Percentiles rank a stretch among this genome's conserved stretches.
These are phyloP conservation scores for Salinomyces thailandicus DNA, from an alignment of 2,329 filamentous ascomycete species.

Conservation along the genomic window DNA sequence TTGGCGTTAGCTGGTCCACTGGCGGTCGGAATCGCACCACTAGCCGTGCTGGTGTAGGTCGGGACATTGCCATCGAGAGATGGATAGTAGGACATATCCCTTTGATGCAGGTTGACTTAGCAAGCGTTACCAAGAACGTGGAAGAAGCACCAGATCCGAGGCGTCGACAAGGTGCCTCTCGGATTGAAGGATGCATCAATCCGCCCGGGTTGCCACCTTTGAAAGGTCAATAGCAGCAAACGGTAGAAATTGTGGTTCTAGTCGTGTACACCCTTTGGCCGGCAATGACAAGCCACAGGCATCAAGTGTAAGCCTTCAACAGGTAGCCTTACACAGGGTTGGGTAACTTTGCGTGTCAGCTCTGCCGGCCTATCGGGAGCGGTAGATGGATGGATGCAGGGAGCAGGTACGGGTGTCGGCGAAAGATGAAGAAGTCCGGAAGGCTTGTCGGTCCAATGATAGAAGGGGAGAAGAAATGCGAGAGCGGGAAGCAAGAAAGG, in stretches of 20 bases:
- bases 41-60: conserved; percentile 1
- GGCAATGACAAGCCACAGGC: background rate
- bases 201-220: too few relatives aligned
- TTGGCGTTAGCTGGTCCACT: conserved; percentile 3
- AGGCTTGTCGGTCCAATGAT: too few relatives aligned
- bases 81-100: background rate
- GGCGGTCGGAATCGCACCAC: conserved; percentile 2
- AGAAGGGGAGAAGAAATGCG: too few relatives aligned
- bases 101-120: background rate
- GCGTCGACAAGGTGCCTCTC: background rate
- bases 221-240: background rate
- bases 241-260: background rate
- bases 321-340: too few relatives aligned
- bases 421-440: conserved; percentile 1
- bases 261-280: background rate
- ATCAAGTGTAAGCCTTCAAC: too few relatives aligned
- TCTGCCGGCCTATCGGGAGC: background rate
- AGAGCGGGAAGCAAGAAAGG: too few relatives aligned
- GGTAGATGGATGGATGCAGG: background rate
- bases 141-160: background rate
- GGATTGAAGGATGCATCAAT: background rate
- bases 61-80: background rate
- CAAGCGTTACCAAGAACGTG: background rate
- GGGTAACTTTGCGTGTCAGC: background rate
- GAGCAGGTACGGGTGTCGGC: background rate